A percentile compares a stretch with the other conserved stretches of the same genome.
Conservation (phyloP, 331 rosid genomes). For the Cydonia oblonga region DNA sequence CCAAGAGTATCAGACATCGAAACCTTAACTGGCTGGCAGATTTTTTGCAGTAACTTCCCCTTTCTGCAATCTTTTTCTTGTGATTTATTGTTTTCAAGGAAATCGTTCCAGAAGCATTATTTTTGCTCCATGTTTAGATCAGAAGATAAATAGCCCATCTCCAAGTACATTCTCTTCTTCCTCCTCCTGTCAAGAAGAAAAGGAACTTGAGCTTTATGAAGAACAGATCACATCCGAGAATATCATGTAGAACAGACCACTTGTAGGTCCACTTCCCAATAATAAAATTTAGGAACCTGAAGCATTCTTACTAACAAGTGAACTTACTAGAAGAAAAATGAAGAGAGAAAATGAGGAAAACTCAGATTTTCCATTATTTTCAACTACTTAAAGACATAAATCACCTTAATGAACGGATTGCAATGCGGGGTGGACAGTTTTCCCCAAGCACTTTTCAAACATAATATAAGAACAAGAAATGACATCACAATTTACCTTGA, state of each 20-base stretch:
- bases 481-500: neutral
- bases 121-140: neutral
- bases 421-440: neutral
- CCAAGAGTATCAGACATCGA: neutral
- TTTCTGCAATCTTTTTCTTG: neutral
- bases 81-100: neutral
- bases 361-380: neutral
- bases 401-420: neutral
- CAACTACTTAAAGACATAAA: neutral
- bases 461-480: neutral
- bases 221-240: neutral
- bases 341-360: neutral
- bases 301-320: neutral
- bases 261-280: neutral
- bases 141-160: neutral
- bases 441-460: neutral
- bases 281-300: neutral
- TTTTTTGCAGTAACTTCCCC: neutral
- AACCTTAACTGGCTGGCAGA: neutral
- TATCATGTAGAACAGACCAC: neutral
- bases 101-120: neutral
- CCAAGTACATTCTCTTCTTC: neutral
- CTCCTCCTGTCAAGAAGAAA: neutral
- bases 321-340: neutral
- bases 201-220: neutral